Conservation (phyloP, 1,284 basidiomycete species). For the Moesziomyces sp. region DNA sequence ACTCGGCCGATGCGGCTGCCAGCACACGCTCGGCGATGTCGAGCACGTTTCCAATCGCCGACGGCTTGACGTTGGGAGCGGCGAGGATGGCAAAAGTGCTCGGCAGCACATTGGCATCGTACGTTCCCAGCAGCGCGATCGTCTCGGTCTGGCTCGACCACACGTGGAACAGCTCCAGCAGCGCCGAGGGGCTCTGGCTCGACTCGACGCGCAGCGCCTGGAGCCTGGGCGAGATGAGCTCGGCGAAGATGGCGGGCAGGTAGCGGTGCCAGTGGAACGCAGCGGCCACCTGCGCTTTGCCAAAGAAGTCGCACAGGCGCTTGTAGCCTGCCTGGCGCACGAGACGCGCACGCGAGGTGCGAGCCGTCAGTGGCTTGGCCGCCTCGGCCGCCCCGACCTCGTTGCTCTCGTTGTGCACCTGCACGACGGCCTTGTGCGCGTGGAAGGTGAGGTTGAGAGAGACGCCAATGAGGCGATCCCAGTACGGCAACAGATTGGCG, state of each 20-base stretch:
- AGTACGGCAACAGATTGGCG: slow-evolving; percentile 38
- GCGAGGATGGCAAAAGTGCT: slow-evolving; percentile 84
- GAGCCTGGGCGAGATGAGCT: slow-evolving; percentile 85
- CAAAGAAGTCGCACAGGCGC: slow-evolving; percentile 89
- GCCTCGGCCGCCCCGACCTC: slow-evolving; percentile 1
- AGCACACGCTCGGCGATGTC: slow-evolving; percentile 86
- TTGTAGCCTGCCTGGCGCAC: slow-evolving; percentile 86
- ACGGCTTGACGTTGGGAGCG: slow-evolving; percentile 85
- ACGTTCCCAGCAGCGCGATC: slow-evolving; percentile 76
- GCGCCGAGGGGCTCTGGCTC: slow-evolving; percentile 88
- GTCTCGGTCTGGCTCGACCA: slow-evolving; percentile 78
- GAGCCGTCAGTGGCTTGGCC: slow-evolving; percentile 22
- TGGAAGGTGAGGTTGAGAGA: slow-evolving; percentile 59
- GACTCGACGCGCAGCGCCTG: slow-evolving; percentile 82
- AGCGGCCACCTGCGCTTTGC: slow-evolving; percentile 64
- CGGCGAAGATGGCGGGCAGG: slow-evolving; percentile 76
- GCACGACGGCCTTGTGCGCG: slow-evolving; percentile 33
- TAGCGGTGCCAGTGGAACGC: slow-evolving; percentile 81
- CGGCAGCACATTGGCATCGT: slow-evolving; percentile 78
- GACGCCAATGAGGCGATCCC: slow-evolving; percentile 55
- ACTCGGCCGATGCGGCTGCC: slow-evolving; percentile 42
- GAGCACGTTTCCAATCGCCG: slow-evolving; percentile 82
- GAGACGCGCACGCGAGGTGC: slow-evolving; percentile 61
- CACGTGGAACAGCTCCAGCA: slow-evolving; percentile 84
- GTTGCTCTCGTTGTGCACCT: slow-evolving; percentile 24